Evolutionary conservation across 2,329 filamentous ascomycete species (phyloP).

Genomic region (Talaromyces amestolkiae): DNA sequence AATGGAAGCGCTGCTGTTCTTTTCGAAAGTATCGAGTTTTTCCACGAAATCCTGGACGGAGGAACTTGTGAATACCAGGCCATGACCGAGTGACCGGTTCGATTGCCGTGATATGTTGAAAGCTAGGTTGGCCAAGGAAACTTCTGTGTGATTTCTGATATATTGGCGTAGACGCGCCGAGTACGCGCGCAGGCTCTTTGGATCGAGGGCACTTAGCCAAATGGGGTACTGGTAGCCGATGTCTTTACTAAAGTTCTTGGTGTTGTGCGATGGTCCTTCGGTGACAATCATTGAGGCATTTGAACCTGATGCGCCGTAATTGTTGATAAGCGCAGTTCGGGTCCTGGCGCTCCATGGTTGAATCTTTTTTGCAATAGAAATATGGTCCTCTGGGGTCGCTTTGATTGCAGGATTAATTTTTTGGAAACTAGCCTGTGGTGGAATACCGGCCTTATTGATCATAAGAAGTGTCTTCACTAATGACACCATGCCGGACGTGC

Average conservation of each 20-base stretch:
- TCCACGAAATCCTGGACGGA: background rate
- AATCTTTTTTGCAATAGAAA: background rate
- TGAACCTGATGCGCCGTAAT: conserved; percentile 32
- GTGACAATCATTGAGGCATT: conserved; percentile 31
- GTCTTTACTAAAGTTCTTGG: background rate
- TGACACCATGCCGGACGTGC: conserved; percentile 26
- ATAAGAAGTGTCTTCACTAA: conserved; percentile 33
- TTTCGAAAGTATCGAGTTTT: background rate
- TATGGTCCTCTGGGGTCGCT: background rate
- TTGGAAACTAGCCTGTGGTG: conserved; percentile 28
- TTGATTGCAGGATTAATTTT: background rate
- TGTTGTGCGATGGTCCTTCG: conserved; percentile 26
- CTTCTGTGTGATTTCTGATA: background rate
- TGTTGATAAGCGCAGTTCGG: conserved; percentile 27
- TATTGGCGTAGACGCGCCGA: background rate
- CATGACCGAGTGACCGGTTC: background rate
- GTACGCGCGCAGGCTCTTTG: background rate
- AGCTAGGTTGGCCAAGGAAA: background rate
- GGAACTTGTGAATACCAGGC: background rate
- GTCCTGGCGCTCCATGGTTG: conserved; percentile 15
- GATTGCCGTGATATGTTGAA: background rate
- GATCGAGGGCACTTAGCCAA: background rate
- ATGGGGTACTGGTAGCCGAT: background rate
- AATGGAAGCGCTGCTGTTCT: background rate
- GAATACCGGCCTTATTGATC: conserved; percentile 35